Base-by-base conservation (phyloP, 345 rosid genomes). In the Eucalyptus erythrocorys region DNA sequence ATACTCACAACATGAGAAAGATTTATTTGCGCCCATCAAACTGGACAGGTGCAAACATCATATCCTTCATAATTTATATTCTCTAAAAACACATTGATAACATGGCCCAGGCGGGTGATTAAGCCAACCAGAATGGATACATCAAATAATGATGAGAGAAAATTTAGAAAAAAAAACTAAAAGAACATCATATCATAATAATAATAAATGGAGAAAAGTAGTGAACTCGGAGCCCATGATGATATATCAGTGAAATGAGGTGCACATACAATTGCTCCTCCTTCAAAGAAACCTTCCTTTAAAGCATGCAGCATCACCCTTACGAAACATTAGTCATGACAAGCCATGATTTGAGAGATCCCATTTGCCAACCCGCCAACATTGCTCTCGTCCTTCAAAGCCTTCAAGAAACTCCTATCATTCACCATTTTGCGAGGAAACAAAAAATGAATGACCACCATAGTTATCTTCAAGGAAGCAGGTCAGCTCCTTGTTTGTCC, bases 251-350 rank as follows among this genome's bases (percentile, higher is more conserved):
- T 66, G 45, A 90, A 89, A 86, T 26, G 84, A 61, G 97, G 98
- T 53, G 97, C 97, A 81, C 98, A 94, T 76, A 97, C 91, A 89
- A 97, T 92, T 11, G 99, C 98, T 48, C 98, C 98, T 86, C 94
- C 99, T 91, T 96, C 98, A 64, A 96, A 93, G 90, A 93, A 91
- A 66, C 99, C 97, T 90, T 96, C 94, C 92, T 93, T 95, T 90
- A 89, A 93, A 87, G 98, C 95, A 89, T 92, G 95, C 89, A 97
- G 96, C 88, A 92, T 92, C 91, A 97, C 98, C 92, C 98, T 94
- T 50, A 96, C 88, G 86, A 95, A 94, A 93, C 94, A 95, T 87
- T 94, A 90, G 89, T 94, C 93, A 59, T 87, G 90, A 43, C 87
- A 90, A 87, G 86, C 89, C 89, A 84, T 82, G 84, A 92, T 88